phyloP scores from a whole-genome alignment of 257 asterid species.

The Solanum lignicaule region DNA sequence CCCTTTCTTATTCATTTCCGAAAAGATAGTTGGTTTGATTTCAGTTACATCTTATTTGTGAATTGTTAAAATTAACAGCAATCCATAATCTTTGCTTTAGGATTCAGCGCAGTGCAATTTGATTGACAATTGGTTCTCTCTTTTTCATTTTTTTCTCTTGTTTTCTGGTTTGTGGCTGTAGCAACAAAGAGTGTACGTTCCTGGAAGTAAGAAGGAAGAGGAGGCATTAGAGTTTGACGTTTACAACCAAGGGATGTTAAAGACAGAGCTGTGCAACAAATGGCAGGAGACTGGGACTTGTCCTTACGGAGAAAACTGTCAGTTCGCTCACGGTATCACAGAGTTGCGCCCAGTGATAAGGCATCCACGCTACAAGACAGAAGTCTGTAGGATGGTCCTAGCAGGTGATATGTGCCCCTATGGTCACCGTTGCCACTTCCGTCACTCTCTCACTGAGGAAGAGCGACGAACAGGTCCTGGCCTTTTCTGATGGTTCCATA shows the following conservation, averaged over 20 bases:
- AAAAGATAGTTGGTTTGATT: neutral
- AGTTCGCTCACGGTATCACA: constrained; percentile 69
- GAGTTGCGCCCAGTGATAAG: constrained; percentile 75
- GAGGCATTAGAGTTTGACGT: constrained; percentile 49
- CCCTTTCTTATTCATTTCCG: neutral
- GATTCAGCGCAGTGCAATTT: neutral
- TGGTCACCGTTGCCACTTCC: constrained; percentile 88
- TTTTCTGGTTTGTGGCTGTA: neutral
- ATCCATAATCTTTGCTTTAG: neutral
- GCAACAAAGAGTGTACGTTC: constrained; percentile 50
- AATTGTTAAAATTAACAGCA: neutral
- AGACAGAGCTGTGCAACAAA: constrained; percentile 83
- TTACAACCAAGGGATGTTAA: constrained; percentile 65
- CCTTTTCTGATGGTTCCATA: neutral
- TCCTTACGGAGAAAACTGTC: constrained; percentile 64
- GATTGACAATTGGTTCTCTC: neutral
- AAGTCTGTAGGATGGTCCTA: constrained; percentile 66
- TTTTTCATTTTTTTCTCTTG: neutral
- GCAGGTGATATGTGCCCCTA: constrained; percentile 66
- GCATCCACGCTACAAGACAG: constrained; percentile 85
- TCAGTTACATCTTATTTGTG: neutral
- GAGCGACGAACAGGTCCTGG: constrained; percentile 23
- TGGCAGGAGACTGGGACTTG: constrained; percentile 79
- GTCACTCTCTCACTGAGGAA: constrained; percentile 65
- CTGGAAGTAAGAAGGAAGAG: constrained; percentile 41